A percentile compares a stretch with the other conserved stretches of the same genome.
These are phyloP conservation scores for Coleophoma crateriformis DNA, from an alignment of 2,329 filamentous ascomycete genomes.

Conservation along the genomic window DNA sequence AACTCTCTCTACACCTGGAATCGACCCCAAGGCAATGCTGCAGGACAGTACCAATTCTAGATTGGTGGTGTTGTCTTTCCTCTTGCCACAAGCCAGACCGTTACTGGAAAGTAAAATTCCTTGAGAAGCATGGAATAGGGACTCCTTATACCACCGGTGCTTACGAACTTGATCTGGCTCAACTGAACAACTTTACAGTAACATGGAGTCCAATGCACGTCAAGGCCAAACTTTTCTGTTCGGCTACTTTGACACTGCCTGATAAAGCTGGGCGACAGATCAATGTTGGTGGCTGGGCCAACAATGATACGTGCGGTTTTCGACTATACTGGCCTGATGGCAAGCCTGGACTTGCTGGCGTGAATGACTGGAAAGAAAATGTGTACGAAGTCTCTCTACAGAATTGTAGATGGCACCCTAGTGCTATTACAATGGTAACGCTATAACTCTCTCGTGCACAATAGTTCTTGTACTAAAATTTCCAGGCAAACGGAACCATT, in stretches of 20 bases:
- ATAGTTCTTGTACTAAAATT: no score
- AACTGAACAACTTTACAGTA: constrained; percentile 43
- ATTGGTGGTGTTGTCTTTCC: constrained; percentile 58
- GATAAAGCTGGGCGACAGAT: constrained; percentile 60
- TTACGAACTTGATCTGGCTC: constrained; percentile 57
- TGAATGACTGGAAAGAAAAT: constrained; percentile 62
- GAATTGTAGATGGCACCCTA: constrained; percentile 59
- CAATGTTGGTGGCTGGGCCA: constrained; percentile 64
- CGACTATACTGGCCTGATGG: constrained; percentile 59
- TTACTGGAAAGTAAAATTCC: constrained; percentile 55
- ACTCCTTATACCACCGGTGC: constrained; percentile 57
- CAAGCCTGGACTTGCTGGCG: constrained; percentile 45
- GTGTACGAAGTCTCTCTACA: constrained; percentile 47
- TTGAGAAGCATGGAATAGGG: constrained; percentile 55
- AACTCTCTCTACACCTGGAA: constrained; percentile 46
- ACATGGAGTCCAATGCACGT: constrained; percentile 54
- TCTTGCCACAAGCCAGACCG: constrained; percentile 50
- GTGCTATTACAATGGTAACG: constrained; percentile 49
- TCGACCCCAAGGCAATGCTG: constrained; percentile 37
- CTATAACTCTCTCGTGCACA: no score
- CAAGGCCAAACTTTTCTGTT: constrained; percentile 64
- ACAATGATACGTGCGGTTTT: constrained; percentile 55
- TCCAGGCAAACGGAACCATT: constrained; percentile 51
- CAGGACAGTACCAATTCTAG: constrained; percentile 54
- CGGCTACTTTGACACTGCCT: constrained; percentile 57